Evolutionary conservation across 805 yeast species (phyloP), one percentile per base, ranked within the genome.

Genomic region (Kurtzmaniella cleridarum): DNA sequence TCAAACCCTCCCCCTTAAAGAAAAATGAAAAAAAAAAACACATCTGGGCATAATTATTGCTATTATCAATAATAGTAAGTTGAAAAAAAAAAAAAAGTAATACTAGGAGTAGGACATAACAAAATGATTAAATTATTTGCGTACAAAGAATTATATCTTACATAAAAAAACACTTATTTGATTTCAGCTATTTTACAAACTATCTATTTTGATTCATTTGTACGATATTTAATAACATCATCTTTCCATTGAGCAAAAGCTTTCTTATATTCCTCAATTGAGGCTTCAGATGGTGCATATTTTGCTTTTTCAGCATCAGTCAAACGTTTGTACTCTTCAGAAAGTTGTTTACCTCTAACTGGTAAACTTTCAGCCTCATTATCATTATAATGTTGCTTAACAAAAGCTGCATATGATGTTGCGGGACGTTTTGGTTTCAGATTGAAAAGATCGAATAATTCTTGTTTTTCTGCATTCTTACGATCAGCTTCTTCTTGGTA

Each of bases 401-500:
- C 48, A 39, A 46, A 66, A 12, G 44, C 38, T 14, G 69, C 64
- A 50, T 54, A 66, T 10, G 57, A 55, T 32, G 38, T 42, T 3
- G 55, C 44, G 5, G 71, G 69, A 5, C 49, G 43, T 37, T 57
- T 56, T 27, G 73, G 73, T 47, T 58, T 59, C 1, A 65, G 63
- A 2, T 54, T 47, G 47, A 46, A 63, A 18, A 49, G 41, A 38
- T 53, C 41, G 24, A 44, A 37, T 33, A 46, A 47, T 20, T 20
- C 8, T 20, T 20, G 24, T 20, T 8, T 20, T 20, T 20, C 24
- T 30, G 55, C 55, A 23, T 33, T 24, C 5, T 10, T 11, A 12
- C 13, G 28, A 12, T 50, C 51, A n/a, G 64, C 67, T 39, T 52
- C 48, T 2, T 36, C 44, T 14, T 43, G 39, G 42, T 38, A 64